Evolutionary conservation across 371 early-diverging fungal species (phyloP), one percentile per base, ranked within the genome.

Genomic region (Mortierella sp.): DNA sequence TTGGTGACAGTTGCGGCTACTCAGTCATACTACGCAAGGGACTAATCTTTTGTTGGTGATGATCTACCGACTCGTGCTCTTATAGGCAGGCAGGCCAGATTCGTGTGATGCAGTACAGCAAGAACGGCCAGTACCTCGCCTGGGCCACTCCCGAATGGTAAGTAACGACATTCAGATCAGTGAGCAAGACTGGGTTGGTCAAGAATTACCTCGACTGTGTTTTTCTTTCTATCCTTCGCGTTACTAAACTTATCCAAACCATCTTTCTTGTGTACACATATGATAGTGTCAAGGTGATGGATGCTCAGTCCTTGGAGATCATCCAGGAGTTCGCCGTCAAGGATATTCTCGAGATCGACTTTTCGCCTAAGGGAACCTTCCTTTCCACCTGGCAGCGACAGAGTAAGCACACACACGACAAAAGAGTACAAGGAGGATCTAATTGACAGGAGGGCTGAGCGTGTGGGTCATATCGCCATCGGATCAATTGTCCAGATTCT

Each of bases 351-450:
- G 97, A 97, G 90, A 91, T 97, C 64, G 96, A 91, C 87, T 96
- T 98, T 84, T 98, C 98, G 26, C 98, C 98, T 73, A 92, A 92
- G 78, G 97, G 96, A 80, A 96, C 92, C 55, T 98, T 94, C 76
- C 72, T 98, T 43, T 93, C 96, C 48, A 97, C 97, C 71, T 97
- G 96, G 96, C 95, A 94, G 86, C 94, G 97, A 59, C 93, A 92
- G 72, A 90, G 96, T 95, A 90, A 88, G 90, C 88, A 34, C 43
- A 26, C 37, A 53, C 43, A 26, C 37, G 44, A 31, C 31, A 71
- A 57, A 34, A 34, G 44, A 5, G 4, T 55, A 4, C 71, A 21
- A 21, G 26, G 28, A 57, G 69, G 44, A 44, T 44, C 34, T 31
- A 71, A 48, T 53, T 16, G 44, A 79, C 28, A 70, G 51, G 11